Percentiles rank a stretch among this genome's conserved stretches.
Evolutionary conservation across 345 rosid species (phyloP).

Genomic region (Murraya paniculata): DNA sequence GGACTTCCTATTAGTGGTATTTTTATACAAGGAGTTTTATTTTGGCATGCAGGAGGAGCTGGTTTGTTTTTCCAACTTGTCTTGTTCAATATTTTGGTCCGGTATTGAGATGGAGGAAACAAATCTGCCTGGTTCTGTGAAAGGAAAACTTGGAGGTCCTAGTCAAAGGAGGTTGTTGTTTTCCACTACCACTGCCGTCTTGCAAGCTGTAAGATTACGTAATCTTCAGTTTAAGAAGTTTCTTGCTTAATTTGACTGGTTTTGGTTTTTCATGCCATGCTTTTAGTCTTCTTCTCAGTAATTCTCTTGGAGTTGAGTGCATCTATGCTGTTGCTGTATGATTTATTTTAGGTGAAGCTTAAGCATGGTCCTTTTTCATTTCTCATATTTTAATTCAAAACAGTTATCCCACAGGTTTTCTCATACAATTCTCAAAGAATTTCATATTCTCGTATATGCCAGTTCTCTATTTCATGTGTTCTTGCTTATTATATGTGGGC

Average conservation of each 20-base stretch:
- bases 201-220: conserved; percentile 67
- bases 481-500: not conserved
- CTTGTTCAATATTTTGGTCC: conserved; percentile 68
- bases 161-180: conserved; percentile 87
- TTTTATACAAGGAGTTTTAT: not conserved
- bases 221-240: conserved; percentile 9
- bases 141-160: conserved; percentile 93
- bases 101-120: conserved; percentile 35
- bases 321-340: not conserved
- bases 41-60: conserved; percentile 58
- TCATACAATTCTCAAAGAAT: not conserved
- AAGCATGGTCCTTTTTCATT: not conserved
- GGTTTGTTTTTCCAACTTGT: conserved; percentile 57
- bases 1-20: conserved; percentile 9
- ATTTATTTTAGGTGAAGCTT: not conserved
- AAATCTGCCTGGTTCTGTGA: conserved; percentile 64
- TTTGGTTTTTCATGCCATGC: not conserved
- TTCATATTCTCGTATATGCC: not conserved
- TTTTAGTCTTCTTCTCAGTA: not conserved
- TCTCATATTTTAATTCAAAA: not conserved
- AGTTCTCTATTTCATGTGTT: not conserved
- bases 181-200: conserved; percentile 58
- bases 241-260: not conserved
- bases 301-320: not conserved
- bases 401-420: not conserved